Percentiles rank a stretch among this genome's conserved stretches.
phyloP scores from a whole-genome alignment of 805 yeast species.

The Komagataella populi region DNA sequence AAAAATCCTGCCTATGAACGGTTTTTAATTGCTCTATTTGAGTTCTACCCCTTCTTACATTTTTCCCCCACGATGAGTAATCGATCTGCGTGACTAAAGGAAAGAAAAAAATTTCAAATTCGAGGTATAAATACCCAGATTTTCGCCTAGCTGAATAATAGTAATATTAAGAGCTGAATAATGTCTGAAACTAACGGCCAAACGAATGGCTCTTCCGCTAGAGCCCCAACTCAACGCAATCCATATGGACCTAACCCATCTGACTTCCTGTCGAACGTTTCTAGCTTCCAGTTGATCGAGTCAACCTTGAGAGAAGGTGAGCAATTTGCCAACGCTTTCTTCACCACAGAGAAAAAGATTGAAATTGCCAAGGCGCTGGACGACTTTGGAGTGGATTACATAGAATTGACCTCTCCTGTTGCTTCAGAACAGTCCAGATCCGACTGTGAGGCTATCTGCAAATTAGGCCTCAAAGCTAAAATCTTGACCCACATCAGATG shows the following conservation, averaged over 20 bases:
- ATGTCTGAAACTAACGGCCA: neutral
- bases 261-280: constrained; percentile 82
- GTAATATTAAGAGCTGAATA: neutral
- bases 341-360: constrained; percentile 86
- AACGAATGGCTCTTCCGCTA: neutral
- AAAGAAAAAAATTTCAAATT: neutral
- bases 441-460: constrained; percentile 98
- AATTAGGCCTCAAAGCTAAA: constrained; percentile 90
- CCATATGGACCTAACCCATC: constrained; percentile 96
- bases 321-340: constrained; percentile 96
- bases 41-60: neutral
- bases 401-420: constrained; percentile 94
- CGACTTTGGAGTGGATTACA: constrained; percentile 96
- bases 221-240: constrained; percentile 27
- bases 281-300: constrained; percentile 82
- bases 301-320: constrained; percentile 97
- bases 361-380: constrained; percentile 95
- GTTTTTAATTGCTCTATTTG: neutral
- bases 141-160: neutral
- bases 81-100: neutral
- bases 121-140: neutral
- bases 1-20: neutral
- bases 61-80: neutral
- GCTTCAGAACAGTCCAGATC: constrained; percentile 87
- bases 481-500: constrained; percentile 94